A percentile compares a stretch with the other conserved stretches of the same genome.
phyloP scores from a whole-genome alignment of 345 rosid species.

The Gossypium rotundifolium region DNA sequence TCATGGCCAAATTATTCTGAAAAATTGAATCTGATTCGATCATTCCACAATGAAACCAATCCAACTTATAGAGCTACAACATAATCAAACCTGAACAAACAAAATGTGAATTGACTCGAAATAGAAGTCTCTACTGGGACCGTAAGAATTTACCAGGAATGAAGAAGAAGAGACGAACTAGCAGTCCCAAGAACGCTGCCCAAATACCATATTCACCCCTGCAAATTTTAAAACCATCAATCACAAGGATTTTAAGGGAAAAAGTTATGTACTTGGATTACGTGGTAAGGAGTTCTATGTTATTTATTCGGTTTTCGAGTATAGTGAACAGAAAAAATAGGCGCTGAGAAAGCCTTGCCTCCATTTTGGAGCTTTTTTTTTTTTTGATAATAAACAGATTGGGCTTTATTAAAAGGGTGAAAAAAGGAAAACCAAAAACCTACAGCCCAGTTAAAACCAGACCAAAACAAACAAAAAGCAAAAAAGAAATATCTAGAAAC shows the following conservation, averaged over 20 bases:
- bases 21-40: neutral
- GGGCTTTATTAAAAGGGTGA: too few species aligned
- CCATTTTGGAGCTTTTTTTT: too few species aligned
- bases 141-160: conserved; percentile 58
- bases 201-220: conserved; percentile 92
- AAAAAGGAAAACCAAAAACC: too few species aligned
- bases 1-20: neutral
- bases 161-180: conserved; percentile 73
- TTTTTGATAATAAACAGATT: too few species aligned
- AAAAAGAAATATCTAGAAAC: too few species aligned
- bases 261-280: neutral
- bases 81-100: neutral
- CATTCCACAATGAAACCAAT: neutral
- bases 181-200: conserved; percentile 75
- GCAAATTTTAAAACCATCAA: conserved; percentile 21
- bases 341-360: neutral
- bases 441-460: too few species aligned
- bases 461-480: too few species aligned
- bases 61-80: neutral
- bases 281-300: neutral
- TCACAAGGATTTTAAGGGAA: neutral
- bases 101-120: neutral
- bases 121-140: neutral
- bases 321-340: neutral
- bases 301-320: neutral